Conservation (phyloP, 106 monocot genomes). For the Dioscorea zingiberensis region DNA sequence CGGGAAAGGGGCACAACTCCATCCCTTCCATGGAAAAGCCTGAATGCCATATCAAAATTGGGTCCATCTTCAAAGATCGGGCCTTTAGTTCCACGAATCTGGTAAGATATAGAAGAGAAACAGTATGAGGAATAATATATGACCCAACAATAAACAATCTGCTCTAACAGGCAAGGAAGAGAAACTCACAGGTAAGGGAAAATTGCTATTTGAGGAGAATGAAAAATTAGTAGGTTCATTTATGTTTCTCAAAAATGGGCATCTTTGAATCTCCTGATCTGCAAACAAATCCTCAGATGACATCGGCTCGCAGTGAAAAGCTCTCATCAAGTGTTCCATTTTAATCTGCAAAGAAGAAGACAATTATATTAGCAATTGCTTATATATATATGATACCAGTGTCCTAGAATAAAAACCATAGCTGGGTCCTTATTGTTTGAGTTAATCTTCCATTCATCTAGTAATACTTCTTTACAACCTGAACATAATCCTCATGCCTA, state of each 20-base stretch:
- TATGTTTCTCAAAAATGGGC: constrained; percentile 50
- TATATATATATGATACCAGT: too few species aligned
- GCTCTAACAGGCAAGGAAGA: not conserved
- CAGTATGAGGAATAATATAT: too few species aligned
- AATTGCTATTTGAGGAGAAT: constrained; percentile 20
- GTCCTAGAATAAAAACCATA: too few species aligned
- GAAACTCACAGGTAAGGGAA: constrained; percentile 28
- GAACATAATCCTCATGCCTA: too few species aligned
- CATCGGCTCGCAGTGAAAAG: constrained; percentile 15
- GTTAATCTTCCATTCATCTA: too few species aligned
- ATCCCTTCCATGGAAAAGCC: constrained; percentile 51
- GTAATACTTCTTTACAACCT: too few species aligned
- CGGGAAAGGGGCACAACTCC: constrained; percentile 55
- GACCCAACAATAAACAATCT: not conserved
- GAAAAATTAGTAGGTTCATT: constrained; percentile 47
- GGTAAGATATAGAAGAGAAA: not conserved
- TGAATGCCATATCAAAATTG: constrained; percentile 52
- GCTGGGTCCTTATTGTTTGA: too few species aligned
- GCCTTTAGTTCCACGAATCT: constrained; percentile 34
- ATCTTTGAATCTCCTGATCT: constrained; percentile 27
- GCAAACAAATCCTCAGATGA: constrained; percentile 15
- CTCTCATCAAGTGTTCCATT: constrained; percentile 23
- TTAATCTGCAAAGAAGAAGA: not conserved
- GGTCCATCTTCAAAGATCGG: constrained; percentile 71
- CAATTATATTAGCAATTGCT: too few species aligned